Base-by-base conservation (phyloP, 352 stramenopile species). In the Phytophthora boehmeriae region DNA sequence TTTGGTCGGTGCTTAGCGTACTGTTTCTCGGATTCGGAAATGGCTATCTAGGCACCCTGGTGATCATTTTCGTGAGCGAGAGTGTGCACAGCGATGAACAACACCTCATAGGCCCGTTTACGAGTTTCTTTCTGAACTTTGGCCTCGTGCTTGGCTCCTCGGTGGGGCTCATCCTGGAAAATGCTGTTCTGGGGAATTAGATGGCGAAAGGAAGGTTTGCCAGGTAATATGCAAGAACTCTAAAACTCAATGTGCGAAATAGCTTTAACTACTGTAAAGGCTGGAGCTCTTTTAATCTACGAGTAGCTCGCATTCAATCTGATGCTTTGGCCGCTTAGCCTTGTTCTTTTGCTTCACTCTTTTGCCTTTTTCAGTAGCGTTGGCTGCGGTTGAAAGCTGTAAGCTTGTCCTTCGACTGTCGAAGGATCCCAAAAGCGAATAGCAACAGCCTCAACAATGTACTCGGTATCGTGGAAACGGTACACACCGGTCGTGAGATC, bases 101-200 rank as follows among this genome's bases (percentile, higher is more conserved):
- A 54, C 71, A 76, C n/a, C 56, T 93, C 8, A 88, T 83, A 5
- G 87, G 84, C 1, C 75, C 78, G 25, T 95, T 93, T 58, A 95
- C 87, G 39, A 91, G 87, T 49, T 93, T 93, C 54, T 93, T 92
- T 59, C 61, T 95, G 27, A 93, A 95, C 62, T 83, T 86, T 46
- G 87, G 87, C 2, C 80, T 95, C 25, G 87, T 93, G n/a, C 48
- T 95, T 17, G 86, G 86, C 36, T 85, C 86, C 5, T 87, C 79
- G 0, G 68, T 79, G 16, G 82, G 83, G 10, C 68, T 95, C 10
- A 27, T 90, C 14, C 50, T 95, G 38, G 70, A 91, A 57, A 79
- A 79, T 35, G 57, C 87, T 47, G 73, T 92, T 13, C 60, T 89
- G 34, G 76, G 68, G 35, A 72, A 75, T 54, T 70, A 45, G 39